phyloP scores from a whole-genome alignment of 192 early-diverging fungal genomes.

The Chytriomyces sp. region DNA sequence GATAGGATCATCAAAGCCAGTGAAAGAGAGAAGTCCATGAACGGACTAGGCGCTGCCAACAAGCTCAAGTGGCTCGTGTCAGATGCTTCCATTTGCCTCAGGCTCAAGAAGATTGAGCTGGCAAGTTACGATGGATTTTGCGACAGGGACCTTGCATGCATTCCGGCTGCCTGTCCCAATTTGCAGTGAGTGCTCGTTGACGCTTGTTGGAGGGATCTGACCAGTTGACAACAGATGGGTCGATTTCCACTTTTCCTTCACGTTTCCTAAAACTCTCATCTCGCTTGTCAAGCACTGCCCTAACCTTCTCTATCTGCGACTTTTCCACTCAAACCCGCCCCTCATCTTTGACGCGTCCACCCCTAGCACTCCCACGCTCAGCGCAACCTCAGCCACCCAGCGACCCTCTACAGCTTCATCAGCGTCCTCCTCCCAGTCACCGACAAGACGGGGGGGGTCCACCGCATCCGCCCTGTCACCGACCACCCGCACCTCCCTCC shows the following conservation, averaged over 20 bases:
- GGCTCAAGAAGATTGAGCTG: conserved; percentile 48
- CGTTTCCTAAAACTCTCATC: conserved; percentile 40
- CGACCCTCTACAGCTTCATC: not conserved
- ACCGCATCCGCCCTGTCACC: not conserved
- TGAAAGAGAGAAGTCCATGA: conserved; percentile 1
- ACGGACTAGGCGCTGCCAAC: conserved; percentile 31
- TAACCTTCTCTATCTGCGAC: conserved; percentile 39
- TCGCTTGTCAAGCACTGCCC: conserved; percentile 35
- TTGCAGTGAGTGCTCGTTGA: conserved; percentile 34
- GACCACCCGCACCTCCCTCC: not conserved
- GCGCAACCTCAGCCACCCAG: not conserved
- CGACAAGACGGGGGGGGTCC: not conserved
- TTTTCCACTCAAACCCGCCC: conserved; percentile 32
- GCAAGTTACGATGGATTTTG: conserved; percentile 37
- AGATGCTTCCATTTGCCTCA: conserved; percentile 16
- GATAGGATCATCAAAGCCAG: not conserved
- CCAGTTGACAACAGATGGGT: conserved; percentile 40
- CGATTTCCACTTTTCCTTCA: conserved; percentile 50
- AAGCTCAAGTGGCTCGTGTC: conserved; percentile 37
- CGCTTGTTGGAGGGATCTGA: too few species aligned
- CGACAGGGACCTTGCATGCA: conserved; percentile 36
- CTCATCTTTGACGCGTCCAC: not conserved
- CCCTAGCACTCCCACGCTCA: not conserved
- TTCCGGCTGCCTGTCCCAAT: conserved; percentile 28
- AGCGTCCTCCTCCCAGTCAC: not conserved